Evolutionary conservation across 1,139 yeast species (phyloP), one percentile per base, ranked within the genome.

Genomic region (Sugiyamaella japonica): DNA sequence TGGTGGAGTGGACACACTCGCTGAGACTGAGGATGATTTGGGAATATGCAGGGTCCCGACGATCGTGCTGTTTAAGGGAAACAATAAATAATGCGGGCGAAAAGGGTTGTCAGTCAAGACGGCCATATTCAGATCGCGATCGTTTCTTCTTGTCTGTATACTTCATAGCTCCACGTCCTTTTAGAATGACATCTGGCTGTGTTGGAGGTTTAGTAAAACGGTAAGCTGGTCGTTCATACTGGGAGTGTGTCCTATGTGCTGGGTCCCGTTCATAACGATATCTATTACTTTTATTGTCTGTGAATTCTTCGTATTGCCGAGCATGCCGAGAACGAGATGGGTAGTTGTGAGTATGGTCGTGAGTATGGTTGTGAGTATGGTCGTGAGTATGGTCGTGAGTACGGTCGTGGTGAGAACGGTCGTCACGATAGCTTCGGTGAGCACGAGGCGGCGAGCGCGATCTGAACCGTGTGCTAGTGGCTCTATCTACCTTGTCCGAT

Each of bases 101-200:
- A 3, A 20, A 3, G 25, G 25, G 6, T 20, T 20, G 25, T 13
- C 32, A 48, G n/a, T 20, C 28, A 8, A 48, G 39, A 6, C 51
- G 44, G 3, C 46, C 45, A 20, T 48, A 36, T 13, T 48, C 39
- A 10, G 44, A 8, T 16, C 29, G 16, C 7, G 41, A 15, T 7
- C 28, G 36, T 20, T 20, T n/a, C 34, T 52, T 44, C 31, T 46
- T 50, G 7, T 70, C 66, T 54, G 64, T 55, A 49, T 49, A 65
- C 42, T 61, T 63, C 69, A 65, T 67, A 0, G 59, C 55, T 8
- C 70, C 70, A n/a, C 70, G 59, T 1, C 70, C 70, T 47, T 67
- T 67, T 40, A 66, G 55, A 8, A 66, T 54, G 8, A 64, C 49
- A 10, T 56, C 54, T 7, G 10, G 34, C 34, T 29, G n/a, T 9